A percentile compares a stretch with the other conserved stretches of the same genome.
Conservation (phyloP, 352 stramenopile genomes). For the Lagenidium sp. region DNA sequence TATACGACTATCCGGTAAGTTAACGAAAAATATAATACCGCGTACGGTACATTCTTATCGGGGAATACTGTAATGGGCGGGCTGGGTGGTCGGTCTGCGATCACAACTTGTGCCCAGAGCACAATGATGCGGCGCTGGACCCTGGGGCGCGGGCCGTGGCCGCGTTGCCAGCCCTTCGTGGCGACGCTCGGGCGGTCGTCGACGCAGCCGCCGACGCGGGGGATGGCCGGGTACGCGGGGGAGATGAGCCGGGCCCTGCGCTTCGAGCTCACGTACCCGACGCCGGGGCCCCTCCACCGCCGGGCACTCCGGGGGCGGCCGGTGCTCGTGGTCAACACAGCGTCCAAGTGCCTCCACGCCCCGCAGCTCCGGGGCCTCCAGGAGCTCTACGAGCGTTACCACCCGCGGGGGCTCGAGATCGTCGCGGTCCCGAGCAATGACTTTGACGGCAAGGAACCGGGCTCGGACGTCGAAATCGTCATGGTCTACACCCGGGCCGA, state of each 20-base stretch:
- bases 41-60: no score
- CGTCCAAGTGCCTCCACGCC: constrained; percentile 43
- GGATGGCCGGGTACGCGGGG: constrained; percentile 6
- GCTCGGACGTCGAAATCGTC: constrained; percentile 23
- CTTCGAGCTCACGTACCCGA: constrained; percentile 35
- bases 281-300: constrained; percentile 17
- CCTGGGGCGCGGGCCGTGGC: no score
- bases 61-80: no score
- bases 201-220: not conserved
- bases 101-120: no score
- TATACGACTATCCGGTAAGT: no score
- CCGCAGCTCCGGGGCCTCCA: constrained; percentile 44
- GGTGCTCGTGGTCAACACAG: constrained; percentile 63
- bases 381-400: constrained; percentile 36
- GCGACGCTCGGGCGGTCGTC: no score
- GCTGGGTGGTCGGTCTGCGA: no score
- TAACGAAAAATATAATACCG: no score
- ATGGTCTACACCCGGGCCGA: constrained; percentile 22
- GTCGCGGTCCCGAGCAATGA: constrained; percentile 63
- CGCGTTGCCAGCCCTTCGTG: no score
- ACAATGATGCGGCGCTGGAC: no score
- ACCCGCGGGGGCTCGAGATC: constrained; percentile 32
- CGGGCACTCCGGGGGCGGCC: constrained; percentile 29
- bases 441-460: constrained; percentile 48
- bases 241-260: constrained; percentile 30